Percentiles rank a stretch among this genome's conserved stretches.
Conservation (phyloP, 2,329 filamentous ascomycete species). For the Coniosporium tulheliwenetii region DNA sequence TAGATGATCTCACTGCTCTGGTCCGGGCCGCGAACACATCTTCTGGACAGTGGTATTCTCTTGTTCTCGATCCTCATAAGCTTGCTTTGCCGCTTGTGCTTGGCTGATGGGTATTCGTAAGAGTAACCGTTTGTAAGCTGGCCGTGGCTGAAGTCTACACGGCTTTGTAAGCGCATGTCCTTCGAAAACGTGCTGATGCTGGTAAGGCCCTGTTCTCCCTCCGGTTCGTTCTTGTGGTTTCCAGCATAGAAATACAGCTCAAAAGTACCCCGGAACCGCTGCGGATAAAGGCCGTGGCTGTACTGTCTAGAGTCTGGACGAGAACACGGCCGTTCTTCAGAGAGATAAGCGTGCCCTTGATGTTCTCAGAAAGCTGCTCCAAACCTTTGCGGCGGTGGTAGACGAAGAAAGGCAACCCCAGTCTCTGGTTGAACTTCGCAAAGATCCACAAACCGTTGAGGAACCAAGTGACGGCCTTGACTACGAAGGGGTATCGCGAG, state of each 20-base stretch:
- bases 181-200: conserved; percentile 32
- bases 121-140: conserved; percentile 29
- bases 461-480: conserved; percentile 14
- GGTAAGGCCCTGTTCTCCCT: conserved; percentile 22
- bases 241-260: conserved; percentile 20
- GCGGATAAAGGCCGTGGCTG: conserved; percentile 34
- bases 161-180: conserved; percentile 27
- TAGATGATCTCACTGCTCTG: conserved; percentile 33
- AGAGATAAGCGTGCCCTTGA: conserved; percentile 31
- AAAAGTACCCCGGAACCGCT: conserved; percentile 17
- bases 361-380: conserved; percentile 29
- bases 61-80: conserved; percentile 5
- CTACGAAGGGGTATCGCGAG: conserved; percentile 17
- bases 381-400: conserved; percentile 34
- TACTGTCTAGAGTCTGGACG: conserved; percentile 31
- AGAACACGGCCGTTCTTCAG: conserved; percentile 30
- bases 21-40: conserved; percentile 29
- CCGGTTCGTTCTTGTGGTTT: conserved; percentile 27
- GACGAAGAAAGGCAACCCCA: conserved; percentile 29
- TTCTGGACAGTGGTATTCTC: conserved; percentile 17
- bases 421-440: conserved; percentile 26
- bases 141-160: conserved; percentile 28
- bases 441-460: conserved; percentile 34
- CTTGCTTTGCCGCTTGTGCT: conserved; percentile 21
- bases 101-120: conserved; percentile 29